Percentiles rank a stretch among this genome's conserved stretches.
phyloP scores from a whole-genome alignment of 306 rosid species.

The Oxytropis ochrocephala region DNA sequence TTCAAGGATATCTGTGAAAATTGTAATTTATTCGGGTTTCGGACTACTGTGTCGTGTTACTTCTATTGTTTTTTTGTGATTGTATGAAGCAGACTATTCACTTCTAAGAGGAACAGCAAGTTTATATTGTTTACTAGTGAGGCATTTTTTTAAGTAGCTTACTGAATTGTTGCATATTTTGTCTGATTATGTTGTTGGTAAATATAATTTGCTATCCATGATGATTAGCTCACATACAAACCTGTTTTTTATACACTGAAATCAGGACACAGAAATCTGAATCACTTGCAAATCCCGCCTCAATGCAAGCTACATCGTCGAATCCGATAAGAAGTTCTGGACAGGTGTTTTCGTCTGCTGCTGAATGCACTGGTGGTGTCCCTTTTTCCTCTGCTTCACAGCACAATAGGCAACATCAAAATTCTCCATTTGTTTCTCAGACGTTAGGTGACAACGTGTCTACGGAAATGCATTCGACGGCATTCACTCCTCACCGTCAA shows the following conservation, averaged over 20 bases:
- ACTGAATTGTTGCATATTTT: neutral
- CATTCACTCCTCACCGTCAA: conserved; percentile 32
- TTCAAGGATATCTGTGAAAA: neutral
- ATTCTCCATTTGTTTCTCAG: conserved; percentile 42
- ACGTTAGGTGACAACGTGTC: conserved; percentile 33
- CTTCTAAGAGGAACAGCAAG: neutral
- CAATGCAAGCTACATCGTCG: conserved; percentile 38
- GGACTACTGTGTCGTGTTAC: neutral
- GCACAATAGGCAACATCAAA: conserved; percentile 35
- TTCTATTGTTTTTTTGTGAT: conserved; percentile 4
- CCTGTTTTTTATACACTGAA: conserved; percentile 19
- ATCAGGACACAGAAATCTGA: conserved; percentile 22
- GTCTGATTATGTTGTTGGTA: conserved; percentile 9
- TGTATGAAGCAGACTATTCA: conserved; percentile 1
- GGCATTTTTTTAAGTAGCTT: neutral
- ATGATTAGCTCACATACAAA: conserved; percentile 18
- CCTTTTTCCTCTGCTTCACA: conserved; percentile 30
- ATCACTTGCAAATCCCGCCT: conserved; percentile 27
- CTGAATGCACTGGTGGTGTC: conserved; percentile 25
- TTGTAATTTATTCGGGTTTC: neutral
- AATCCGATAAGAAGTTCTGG: conserved; percentile 35
- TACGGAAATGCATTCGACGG: conserved; percentile 34
- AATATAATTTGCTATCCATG: conserved; percentile 11
- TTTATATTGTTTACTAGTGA: neutral
- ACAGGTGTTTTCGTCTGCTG: conserved; percentile 35